Evolutionary conservation across 2,329 filamentous ascomycete species (phyloP).

Genomic region (Trichoderma pleuroti): DNA sequence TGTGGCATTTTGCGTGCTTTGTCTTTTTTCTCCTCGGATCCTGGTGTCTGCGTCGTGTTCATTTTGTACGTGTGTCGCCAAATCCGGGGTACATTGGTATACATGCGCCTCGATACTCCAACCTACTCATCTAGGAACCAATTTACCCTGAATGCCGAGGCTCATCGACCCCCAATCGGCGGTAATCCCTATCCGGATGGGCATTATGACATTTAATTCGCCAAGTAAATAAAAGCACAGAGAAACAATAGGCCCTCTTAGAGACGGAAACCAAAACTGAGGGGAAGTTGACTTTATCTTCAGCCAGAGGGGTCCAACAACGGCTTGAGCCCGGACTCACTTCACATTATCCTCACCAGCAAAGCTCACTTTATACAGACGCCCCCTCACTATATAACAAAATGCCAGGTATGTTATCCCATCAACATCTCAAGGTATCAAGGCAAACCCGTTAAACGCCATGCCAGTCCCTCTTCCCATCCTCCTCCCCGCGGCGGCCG

Average conservation of each 20-base stretch:
- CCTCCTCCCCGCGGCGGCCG: constrained; percentile 59
- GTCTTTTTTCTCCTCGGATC: neutral
- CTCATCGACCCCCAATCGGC: neutral
- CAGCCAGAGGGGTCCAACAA: neutral
- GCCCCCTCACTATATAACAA: neutral
- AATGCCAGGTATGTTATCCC: constrained; percentile 6
- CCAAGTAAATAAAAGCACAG: neutral
- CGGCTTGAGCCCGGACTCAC: neutral
- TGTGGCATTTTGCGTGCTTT: neutral
- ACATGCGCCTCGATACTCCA: neutral
- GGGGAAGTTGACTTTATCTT: neutral
- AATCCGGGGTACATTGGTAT: neutral
- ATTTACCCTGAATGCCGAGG: constrained; percentile 6
- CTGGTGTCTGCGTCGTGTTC: neutral
- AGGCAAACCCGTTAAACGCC: neutral
- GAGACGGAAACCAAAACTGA: neutral
- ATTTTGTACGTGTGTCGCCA: neutral
- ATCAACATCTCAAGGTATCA: neutral
- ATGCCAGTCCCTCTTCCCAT: constrained; percentile 49
- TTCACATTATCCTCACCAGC: neutral
- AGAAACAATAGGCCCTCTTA: neutral
- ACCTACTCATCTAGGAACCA: neutral
- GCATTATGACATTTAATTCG: neutral
- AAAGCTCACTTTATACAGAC: neutral
- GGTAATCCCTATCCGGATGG: neutral